phyloP scores from a whole-genome alignment of 1,284 basidiomycete species.

The Heimioporus retisporus region DNA sequence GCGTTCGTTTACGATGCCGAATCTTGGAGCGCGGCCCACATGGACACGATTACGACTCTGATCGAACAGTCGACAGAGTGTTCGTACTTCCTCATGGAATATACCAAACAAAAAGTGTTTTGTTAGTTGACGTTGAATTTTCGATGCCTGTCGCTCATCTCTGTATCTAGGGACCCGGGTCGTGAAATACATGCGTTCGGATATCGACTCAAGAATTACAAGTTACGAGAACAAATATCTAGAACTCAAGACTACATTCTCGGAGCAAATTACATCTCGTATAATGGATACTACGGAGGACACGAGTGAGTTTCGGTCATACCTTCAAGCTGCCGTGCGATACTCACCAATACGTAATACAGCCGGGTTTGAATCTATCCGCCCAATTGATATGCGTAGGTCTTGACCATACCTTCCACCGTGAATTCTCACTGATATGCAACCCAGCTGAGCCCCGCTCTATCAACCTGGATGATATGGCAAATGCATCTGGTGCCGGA shows the following conservation, averaged over 20 bases:
- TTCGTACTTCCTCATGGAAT: not conserved
- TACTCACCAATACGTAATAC: not conserved
- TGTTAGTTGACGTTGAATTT: not conserved
- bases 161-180: not conserved
- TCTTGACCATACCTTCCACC: too few relatives aligned
- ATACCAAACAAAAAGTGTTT: not conserved
- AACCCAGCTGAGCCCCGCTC: not conserved
- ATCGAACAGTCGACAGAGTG: not conserved
- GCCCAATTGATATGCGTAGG: too few relatives aligned
- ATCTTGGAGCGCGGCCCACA: not conserved
- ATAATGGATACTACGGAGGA: not conserved
- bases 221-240: slow-evolving; percentile 11
- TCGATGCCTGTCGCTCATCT: not conserved
- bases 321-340: too few relatives aligned
- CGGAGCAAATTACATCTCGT: not conserved
- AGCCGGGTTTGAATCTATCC: not conserved
- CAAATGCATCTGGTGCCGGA: not conserved
- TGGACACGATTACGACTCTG: not conserved
- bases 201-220: slow-evolving; percentile 9
- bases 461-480: not conserved
- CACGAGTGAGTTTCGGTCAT: too few relatives aligned
- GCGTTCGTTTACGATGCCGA: too few relatives aligned
- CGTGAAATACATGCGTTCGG: slow-evolving; percentile 3
- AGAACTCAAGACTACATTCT: slow-evolving; percentile 8
- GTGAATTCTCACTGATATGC: not conserved